phyloP scores from a whole-genome alignment of 148 eudicot genomes.

The Chenopodium formosanum region DNA sequence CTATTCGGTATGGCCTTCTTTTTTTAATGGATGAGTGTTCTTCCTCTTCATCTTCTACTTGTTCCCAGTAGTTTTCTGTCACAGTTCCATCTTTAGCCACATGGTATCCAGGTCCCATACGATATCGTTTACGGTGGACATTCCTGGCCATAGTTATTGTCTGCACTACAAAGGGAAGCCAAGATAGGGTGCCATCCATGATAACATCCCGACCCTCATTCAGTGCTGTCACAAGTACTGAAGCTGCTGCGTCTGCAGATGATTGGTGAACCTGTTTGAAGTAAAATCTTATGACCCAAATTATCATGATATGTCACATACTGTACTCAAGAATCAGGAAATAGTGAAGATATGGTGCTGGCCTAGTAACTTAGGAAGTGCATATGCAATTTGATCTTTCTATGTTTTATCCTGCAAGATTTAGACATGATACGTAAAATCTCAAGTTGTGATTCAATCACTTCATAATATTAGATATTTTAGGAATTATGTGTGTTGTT shows the following conservation, averaged over 20 bases:
- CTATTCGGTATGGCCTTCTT: slow-evolving; percentile 94
- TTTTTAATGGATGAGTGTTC: slow-evolving; percentile 52
- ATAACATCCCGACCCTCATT: slow-evolving; percentile 97
- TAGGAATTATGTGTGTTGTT: not conserved
- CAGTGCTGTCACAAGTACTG: slow-evolving; percentile 94
- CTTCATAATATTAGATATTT: not conserved
- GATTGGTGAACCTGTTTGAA: slow-evolving; percentile 89
- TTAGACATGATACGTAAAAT: not conserved
- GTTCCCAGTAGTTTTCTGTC: slow-evolving; percentile 93
- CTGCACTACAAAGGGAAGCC: slow-evolving; percentile 97
- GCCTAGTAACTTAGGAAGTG: not conserved
- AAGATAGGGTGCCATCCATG: slow-evolving; percentile 98
- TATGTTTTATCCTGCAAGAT: not conserved
- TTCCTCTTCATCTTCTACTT: slow-evolving; percentile 65
- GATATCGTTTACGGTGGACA: slow-evolving; percentile 86
- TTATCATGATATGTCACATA: not conserved
- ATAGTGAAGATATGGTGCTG: not conserved
- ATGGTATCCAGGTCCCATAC: slow-evolving; percentile 96
- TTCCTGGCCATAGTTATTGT: slow-evolving; percentile 98
- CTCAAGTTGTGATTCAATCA: not conserved
- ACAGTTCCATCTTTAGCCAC: slow-evolving; percentile 62
- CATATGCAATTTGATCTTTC: not conserved
- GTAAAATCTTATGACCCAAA: slow-evolving; percentile 13
- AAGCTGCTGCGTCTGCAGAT: slow-evolving; percentile 97
- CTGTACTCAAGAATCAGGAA: not conserved